Conservation (phyloP, 768 basidiomycete species). For the Clathrus columnatus region DNA sequence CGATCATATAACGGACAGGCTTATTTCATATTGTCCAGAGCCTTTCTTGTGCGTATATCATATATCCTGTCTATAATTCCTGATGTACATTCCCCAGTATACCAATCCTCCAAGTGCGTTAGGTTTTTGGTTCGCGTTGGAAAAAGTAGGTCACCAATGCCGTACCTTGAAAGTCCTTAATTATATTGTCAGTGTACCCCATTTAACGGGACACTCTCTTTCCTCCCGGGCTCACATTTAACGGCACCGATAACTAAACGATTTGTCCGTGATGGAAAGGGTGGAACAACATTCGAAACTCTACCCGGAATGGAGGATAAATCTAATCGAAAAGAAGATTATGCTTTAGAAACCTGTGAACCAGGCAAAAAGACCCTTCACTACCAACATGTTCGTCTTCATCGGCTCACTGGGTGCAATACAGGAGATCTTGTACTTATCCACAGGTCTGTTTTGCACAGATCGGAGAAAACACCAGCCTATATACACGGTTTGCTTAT, state of each 20-base stretch:
- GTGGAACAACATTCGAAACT: constrained; percentile 80
- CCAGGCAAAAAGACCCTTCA: constrained; percentile 42
- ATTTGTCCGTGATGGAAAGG: constrained; percentile 66
- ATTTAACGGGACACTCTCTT: constrained; percentile 77
- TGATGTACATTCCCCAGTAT: constrained; percentile 43
- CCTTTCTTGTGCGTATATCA: constrained; percentile 52
- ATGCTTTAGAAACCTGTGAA: constrained; percentile 60
- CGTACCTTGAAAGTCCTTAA: neutral
- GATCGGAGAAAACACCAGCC: constrained; percentile 78
- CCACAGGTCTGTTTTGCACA: constrained; percentile 88
- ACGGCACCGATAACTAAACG: constrained; percentile 67
- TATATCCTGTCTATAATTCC: too few species aligned
- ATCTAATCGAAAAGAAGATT: constrained; percentile 34
- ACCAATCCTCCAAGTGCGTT: constrained; percentile 87
- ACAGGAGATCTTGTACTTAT: constrained; percentile 87
- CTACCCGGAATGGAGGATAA: constrained; percentile 26
- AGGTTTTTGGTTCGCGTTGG: constrained; percentile 95
- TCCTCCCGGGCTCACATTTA: constrained; percentile 86
- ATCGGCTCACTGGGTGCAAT: constrained; percentile 9
- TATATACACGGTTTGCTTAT: constrained; percentile 81
- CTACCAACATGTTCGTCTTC: neutral
- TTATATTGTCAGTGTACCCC: constrained; percentile 49
- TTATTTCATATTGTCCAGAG: constrained; percentile 34
- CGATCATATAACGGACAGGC: neutral
- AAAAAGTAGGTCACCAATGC: constrained; percentile 31